A percentile compares a stretch with the other conserved stretches of the same genome.
Conservation (phyloP, 2,329 filamentous ascomycete species). For the Alternaria atra region DNA sequence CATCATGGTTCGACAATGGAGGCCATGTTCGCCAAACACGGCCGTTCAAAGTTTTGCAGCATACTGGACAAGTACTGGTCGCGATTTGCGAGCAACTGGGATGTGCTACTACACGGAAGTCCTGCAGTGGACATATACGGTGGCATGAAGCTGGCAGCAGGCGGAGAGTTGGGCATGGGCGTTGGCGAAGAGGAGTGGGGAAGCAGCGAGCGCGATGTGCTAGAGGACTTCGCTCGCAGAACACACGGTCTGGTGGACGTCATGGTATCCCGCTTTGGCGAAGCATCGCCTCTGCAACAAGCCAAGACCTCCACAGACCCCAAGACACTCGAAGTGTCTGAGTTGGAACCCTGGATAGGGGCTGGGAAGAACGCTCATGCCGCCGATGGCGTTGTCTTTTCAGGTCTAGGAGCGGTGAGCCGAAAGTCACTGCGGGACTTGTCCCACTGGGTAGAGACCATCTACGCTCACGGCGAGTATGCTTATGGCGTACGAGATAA, state of each 20-base stretch:
- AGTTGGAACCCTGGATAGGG: conserved; percentile 73
- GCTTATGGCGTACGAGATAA: conserved; percentile 87
- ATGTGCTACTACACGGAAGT: conserved; percentile 88
- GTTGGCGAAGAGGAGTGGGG: conserved; percentile 96
- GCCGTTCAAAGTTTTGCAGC: conserved; percentile 73
- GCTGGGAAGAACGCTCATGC: conserved; percentile 71
- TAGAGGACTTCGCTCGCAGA: conserved; percentile 83
- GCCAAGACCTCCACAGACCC: conserved; percentile 37
- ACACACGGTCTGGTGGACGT: conserved; percentile 88
- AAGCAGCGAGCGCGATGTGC: conserved; percentile 89
- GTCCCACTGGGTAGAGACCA: conserved; percentile 85
- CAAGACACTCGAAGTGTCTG: conserved; percentile 29
- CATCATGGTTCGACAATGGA: conserved; percentile 83
- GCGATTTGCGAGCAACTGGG: conserved; percentile 74
- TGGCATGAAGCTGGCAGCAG: conserved; percentile 86
- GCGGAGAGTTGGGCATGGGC: conserved; percentile 90
- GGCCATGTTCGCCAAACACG: conserved; percentile 71
- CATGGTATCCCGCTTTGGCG: conserved; percentile 85
- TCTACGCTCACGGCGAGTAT: conserved; percentile 83
- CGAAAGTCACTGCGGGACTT: conserved; percentile 75
- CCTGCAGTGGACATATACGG: conserved; percentile 81
- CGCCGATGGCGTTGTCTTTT: conserved; percentile 86
- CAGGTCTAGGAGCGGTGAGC: conserved; percentile 78
- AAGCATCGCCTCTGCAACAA: conserved; percentile 52
- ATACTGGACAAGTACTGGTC: conserved; percentile 85